phyloP scores from a whole-genome alignment of 371 early-diverging fungal species.

The Catenaria anguillulae region DNA sequence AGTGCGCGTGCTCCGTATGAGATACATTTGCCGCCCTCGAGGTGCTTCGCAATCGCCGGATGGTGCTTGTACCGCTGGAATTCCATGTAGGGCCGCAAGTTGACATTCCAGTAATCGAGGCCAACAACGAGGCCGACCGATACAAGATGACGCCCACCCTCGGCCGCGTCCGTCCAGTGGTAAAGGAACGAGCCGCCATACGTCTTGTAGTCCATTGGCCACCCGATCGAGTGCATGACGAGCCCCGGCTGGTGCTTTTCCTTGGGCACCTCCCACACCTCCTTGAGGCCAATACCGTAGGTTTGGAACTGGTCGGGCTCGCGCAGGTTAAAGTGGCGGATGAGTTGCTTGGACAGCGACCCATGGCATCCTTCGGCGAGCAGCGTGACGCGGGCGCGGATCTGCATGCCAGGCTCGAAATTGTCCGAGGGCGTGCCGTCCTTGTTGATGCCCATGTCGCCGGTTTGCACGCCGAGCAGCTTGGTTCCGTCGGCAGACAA shows the following conservation, averaged over 20 bases:
- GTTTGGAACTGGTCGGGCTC: slow-evolving; percentile 55
- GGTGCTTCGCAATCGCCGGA: slow-evolving; percentile 55
- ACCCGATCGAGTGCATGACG: slow-evolving; percentile 80
- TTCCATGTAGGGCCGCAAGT: slow-evolving; percentile 88
- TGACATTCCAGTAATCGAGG: slow-evolving; percentile 88
- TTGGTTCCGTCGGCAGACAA: slow-evolving; percentile 57
- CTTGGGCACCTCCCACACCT: slow-evolving; percentile 91
- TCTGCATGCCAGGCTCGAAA: slow-evolving; percentile 91
- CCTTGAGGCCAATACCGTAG: slow-evolving; percentile 92
- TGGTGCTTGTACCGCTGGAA: slow-evolving; percentile 93
- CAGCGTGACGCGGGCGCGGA: slow-evolving; percentile 83
- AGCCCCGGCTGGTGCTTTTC: slow-evolving; percentile 75
- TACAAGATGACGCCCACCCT: slow-evolving; percentile 39
- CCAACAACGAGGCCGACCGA: slow-evolving; percentile 82
- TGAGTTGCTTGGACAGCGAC: slow-evolving; percentile 76
- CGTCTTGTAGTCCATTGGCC: slow-evolving; percentile 75
- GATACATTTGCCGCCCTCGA: slow-evolving; percentile 85
- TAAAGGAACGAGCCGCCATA: slow-evolving; percentile 94
- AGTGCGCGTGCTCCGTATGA: slow-evolving; percentile 92
- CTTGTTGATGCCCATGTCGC: slow-evolving; percentile 88
- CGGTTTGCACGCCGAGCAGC: slow-evolving; percentile 85
- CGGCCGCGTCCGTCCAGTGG: slow-evolving; percentile 56
- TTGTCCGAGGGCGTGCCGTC: slow-evolving; percentile 74
- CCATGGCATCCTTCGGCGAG: slow-evolving; percentile 98
- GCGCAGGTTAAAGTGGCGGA: slow-evolving; percentile 72